Conservation (phyloP, 306 rosid species). For the Dryas alaskensis region DNA sequence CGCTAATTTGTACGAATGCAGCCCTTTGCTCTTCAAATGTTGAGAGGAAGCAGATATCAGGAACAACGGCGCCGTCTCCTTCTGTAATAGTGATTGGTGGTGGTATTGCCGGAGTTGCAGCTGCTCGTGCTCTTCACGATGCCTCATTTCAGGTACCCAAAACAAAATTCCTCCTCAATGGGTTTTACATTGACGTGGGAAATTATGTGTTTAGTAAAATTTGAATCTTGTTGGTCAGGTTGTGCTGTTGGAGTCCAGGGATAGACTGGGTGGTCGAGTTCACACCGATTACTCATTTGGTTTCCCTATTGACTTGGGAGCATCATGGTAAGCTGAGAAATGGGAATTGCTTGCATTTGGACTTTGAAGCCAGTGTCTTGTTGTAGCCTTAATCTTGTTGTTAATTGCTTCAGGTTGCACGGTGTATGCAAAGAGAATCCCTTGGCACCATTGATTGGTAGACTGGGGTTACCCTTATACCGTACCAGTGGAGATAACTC, state of each 20-base stretch:
- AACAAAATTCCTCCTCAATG: neutral
- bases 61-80: conserved; percentile 49
- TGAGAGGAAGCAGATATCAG: conserved; percentile 26
- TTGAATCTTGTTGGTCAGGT: conserved; percentile 51
- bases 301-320: conserved; percentile 93
- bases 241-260: conserved; percentile 80
- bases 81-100: conserved; percentile 94
- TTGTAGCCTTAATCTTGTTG: neutral
- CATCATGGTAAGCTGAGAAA: conserved; percentile 70
- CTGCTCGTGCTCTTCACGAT: conserved; percentile 90
- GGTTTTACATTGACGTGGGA: neutral
- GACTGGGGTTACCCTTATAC: conserved; percentile 85
- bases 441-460: conserved; percentile 86
- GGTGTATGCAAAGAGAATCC: conserved; percentile 98
- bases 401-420: conserved; percentile 68
- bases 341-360: neutral
- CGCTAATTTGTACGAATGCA: conserved; percentile 19
- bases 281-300: conserved; percentile 92
- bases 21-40: conserved; percentile 50
- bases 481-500: conserved; percentile 97
- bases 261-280: conserved; percentile 90
- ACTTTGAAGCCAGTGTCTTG: neutral
- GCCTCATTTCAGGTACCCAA: conserved; percentile 81
- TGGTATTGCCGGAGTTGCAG: conserved; percentile 91
- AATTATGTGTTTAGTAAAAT: neutral